phyloP scores from a whole-genome alignment of 1,284 basidiomycete genomes.

The Wolfiporia cocos region DNA sequence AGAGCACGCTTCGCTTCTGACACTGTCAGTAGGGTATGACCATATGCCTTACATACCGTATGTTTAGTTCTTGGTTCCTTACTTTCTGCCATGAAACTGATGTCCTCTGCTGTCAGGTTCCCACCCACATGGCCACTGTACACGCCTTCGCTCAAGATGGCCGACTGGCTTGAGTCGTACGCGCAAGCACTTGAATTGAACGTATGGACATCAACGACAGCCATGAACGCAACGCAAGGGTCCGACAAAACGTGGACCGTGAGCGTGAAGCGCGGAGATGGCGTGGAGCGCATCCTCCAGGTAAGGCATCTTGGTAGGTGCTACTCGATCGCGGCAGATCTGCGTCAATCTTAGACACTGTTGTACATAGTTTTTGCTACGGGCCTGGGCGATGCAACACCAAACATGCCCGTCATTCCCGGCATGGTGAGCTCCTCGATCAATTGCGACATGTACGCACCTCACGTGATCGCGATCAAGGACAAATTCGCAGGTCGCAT shows the following conservation, averaged over 20 bases:
- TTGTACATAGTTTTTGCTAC: constrained; percentile 24
- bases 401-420: constrained; percentile 28
- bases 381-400: constrained; percentile 29
- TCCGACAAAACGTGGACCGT: constrained; percentile 28
- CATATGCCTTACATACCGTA: constrained; percentile 7
- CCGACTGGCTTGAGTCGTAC: constrained; percentile 58
- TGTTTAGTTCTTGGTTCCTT: neutral
- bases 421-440: constrained; percentile 15
- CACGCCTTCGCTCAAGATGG: constrained; percentile 32
- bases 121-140: constrained; percentile 9
- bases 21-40: constrained; percentile 1
- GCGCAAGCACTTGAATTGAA: constrained; percentile 53
- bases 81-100: neutral
- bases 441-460: too few species aligned
- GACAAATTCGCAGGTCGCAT: constrained; percentile 3
- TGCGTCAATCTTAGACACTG: too few species aligned
- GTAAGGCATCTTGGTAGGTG: constrained; percentile 20
- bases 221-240: constrained; percentile 22
- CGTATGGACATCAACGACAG: constrained; percentile 41
- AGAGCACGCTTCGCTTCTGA: constrained; percentile 1
- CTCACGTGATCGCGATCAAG: neutral
- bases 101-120: constrained; percentile 23
- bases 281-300: constrained; percentile 17
- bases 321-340: too few species aligned
- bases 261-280: constrained; percentile 17